Percentiles rank a stretch among this genome's conserved stretches.
These are phyloP conservation scores for Neopestalotiopsis clavispora DNA, from an alignment of 2,329 filamentous ascomycete genomes.

Conservation along the genomic window DNA sequence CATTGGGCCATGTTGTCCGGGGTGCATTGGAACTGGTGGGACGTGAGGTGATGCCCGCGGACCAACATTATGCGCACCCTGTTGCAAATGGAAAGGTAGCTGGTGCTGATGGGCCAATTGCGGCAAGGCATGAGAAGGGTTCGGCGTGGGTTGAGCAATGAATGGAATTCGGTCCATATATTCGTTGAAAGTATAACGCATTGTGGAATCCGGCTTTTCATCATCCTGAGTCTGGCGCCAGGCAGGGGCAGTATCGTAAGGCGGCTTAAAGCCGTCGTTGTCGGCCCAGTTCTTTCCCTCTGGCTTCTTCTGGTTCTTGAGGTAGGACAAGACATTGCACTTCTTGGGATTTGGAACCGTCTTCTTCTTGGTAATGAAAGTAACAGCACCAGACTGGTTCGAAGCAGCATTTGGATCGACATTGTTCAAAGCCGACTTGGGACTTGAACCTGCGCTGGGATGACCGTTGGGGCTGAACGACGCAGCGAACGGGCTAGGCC, in stretches of 20 bases:
- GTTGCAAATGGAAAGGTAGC: conserved; percentile 81
- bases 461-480: conserved; percentile 77
- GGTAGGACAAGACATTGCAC: conserved; percentile 57
- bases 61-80: conserved; percentile 69
- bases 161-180: conserved; percentile 75
- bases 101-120: conserved; percentile 84
- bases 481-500: conserved; percentile 80
- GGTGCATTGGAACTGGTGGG: conserved; percentile 77
- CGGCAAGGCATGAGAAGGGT: conserved; percentile 70
- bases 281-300: conserved; percentile 68
- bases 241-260: conserved; percentile 83
- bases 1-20: conserved; percentile 71
- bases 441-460: conserved; percentile 74
- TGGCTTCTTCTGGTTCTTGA: conserved; percentile 58
- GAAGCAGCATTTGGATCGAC: conserved; percentile 37
- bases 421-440: conserved; percentile 64
- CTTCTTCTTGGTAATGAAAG: conserved; percentile 73
- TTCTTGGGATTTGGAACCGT: conserved; percentile 75
- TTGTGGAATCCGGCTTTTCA: conserved; percentile 70
- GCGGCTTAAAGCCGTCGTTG: conserved; percentile 82
- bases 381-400: conserved; percentile 40
- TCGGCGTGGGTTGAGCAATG: conserved; percentile 69
- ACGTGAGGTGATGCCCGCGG: conserved; percentile 76
- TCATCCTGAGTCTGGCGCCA: conserved; percentile 79
- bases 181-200: conserved; percentile 73